Evolutionary conservation across 768 basidiomycete genomes (phyloP), one percentile per base, ranked within the genome.

Genomic region (Tricholoma furcatifolium): DNA sequence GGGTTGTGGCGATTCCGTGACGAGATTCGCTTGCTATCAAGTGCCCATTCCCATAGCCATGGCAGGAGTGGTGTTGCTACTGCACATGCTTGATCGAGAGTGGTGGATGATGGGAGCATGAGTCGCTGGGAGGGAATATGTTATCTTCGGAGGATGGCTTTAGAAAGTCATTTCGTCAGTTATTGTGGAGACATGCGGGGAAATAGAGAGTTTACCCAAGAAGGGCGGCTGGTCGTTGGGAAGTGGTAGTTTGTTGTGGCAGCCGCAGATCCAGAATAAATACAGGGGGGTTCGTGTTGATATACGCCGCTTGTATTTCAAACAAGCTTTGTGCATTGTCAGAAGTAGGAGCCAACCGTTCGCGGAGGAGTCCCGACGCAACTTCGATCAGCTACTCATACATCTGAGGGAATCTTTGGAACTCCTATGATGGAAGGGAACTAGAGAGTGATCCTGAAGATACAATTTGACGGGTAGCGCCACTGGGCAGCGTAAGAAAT

Each of bases 211-310:
- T 84, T 68, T 66, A 90, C 88, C 58, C 82, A 57, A 80, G 75
- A 0, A 77, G 74, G 34, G 68, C 65, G 44, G 68, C 69, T 20
- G 75, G 74, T 61, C 70, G 77, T 41, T 79, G 74, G 20, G 68
- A 76, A 10, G 68, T 62, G 31, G 63, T 58, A 24, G 72, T 67
- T 47, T 82, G 75, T 58, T 82, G 78, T 47, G 83, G 83, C 81
- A 9, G 76, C 65, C 36, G 88, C 82, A 32, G 90, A 89, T 9
- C 90, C 88, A 17, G 87, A 51, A 95, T 86, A 70, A 98, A 98
- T 30, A 90, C 82, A 6, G 97, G 97, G 67, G 98, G 97, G 68
- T 98, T 98, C 51, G 95, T 98, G 69, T 99, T 99, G 78, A 99
- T 98, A 67, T 99, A 99, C 10, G 97, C 95, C 1, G 93, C 93